Conservation (phyloP, 2,329 filamentous ascomycete genomes). For the Arthrocladium fulminans region DNA sequence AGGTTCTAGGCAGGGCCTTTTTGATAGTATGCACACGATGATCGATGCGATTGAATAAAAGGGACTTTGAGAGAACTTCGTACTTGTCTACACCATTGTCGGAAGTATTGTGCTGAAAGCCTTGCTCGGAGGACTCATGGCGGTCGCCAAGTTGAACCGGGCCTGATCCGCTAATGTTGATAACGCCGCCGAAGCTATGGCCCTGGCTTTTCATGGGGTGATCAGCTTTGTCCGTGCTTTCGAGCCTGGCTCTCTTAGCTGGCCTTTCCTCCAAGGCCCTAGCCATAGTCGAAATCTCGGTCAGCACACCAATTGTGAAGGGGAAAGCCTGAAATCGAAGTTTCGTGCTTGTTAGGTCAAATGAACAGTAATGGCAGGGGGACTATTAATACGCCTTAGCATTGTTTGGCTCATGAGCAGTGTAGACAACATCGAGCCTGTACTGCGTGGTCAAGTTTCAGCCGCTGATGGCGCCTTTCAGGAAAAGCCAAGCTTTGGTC, state of each 20-base stretch:
- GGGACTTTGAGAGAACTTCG: constrained; percentile 19
- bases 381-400: too few relatives aligned
- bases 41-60: constrained; percentile 35
- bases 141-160: neutral
- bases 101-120: neutral
- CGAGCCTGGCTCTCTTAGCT: neutral
- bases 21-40: constrained; percentile 32
- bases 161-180: neutral
- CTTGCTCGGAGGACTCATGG: neutral
- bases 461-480: too few relatives aligned
- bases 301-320: neutral
- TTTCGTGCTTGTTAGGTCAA: too few relatives aligned
- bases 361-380: too few relatives aligned
- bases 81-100: neutral
- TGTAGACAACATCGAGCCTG: too few relatives aligned
- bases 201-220: neutral
- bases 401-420: too few relatives aligned
- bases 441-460: too few relatives aligned
- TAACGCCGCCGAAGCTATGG: neutral
- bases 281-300: neutral
- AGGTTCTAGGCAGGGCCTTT: constrained; percentile 32
- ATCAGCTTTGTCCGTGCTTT: neutral
- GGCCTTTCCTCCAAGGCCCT: neutral
- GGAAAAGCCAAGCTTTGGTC: too few relatives aligned
- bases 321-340: neutral